phyloP scores from a whole-genome alignment of 192 early-diverging fungal genomes.

The Mortierella alpina region DNA sequence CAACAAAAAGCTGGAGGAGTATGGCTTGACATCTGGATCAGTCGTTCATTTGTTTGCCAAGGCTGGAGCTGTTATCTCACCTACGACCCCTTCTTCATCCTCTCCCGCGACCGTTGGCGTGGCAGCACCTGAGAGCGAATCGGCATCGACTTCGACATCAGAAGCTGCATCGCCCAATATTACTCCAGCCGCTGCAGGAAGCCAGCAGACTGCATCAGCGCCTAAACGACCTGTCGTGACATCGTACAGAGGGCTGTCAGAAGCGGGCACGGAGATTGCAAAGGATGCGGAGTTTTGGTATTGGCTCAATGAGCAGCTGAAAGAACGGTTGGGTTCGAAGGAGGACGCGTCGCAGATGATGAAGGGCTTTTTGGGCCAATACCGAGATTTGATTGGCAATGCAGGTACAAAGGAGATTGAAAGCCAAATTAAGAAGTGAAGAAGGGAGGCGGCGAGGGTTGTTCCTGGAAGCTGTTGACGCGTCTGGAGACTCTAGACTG shows the following conservation, averaged over 20 bases:
- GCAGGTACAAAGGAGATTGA: conserved; percentile 49
- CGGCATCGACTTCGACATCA: background rate
- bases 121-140: background rate
- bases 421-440: conserved; percentile 34
- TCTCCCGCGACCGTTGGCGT: background rate
- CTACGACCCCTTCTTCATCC: background rate
- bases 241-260: conserved; percentile 40
- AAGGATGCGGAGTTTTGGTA: conserved; percentile 50
- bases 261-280: conserved; percentile 33
- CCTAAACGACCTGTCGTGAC: conserved; percentile 18
- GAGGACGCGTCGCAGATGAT: conserved; percentile 49
- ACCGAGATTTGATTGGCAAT: conserved; percentile 46
- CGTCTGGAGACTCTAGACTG: background rate
- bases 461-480: background rate
- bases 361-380: conserved; percentile 50
- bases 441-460: background rate
- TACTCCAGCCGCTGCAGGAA: background rate
- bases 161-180: background rate
- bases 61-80: conserved; percentile 23
- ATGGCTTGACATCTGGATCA: conserved; percentile 55
- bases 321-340: conserved; percentile 49
- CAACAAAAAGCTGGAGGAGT: conserved; percentile 62
- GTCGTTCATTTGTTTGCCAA: conserved; percentile 64
- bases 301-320: conserved; percentile 50
- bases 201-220: background rate